Percentiles rank a stretch among this genome's conserved stretches.
Conservation (phyloP, 257 asterid genomes). For the Ajuga chamaepitys region DNA sequence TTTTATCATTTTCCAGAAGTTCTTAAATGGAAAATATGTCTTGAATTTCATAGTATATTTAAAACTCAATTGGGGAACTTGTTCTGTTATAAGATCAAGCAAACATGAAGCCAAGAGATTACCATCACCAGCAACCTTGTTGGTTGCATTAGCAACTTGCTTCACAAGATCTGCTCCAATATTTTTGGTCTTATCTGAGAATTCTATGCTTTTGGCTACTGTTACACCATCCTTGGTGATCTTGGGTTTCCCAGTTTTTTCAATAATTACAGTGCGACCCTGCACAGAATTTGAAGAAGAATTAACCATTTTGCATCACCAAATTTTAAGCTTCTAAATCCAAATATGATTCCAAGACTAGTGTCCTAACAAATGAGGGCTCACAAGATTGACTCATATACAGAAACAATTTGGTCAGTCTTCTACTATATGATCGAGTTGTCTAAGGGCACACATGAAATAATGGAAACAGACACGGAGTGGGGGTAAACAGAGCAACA, state of each 20-base stretch:
- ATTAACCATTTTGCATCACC: neutral
- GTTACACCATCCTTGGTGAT: conserved; percentile 92
- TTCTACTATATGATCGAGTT: neutral
- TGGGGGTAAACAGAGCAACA: neutral
- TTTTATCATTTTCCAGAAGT: neutral
- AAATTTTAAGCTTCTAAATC: neutral
- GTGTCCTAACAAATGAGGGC: neutral
- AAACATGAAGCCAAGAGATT: conserved; percentile 24
- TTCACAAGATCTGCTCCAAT: conserved; percentile 87
- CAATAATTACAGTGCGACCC: conserved; percentile 81
- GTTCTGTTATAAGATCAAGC: neutral
- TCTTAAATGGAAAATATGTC: neutral
- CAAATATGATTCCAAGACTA: neutral
- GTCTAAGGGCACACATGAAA: neutral
- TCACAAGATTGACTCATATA: neutral
- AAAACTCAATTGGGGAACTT: neutral
- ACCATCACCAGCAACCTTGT: conserved; percentile 91
- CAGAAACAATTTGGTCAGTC: neutral
- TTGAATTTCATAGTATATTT: neutral
- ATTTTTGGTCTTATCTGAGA: conserved; percentile 63
- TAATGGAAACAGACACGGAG: neutral
- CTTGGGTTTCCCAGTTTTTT: conserved; percentile 50
- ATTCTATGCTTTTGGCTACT: conserved; percentile 81
- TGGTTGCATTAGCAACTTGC: conserved; percentile 88
- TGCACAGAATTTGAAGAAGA: conserved; percentile 24